phyloP scores from a whole-genome alignment of 1,139 yeast species.

The Pichia sp. region DNA sequence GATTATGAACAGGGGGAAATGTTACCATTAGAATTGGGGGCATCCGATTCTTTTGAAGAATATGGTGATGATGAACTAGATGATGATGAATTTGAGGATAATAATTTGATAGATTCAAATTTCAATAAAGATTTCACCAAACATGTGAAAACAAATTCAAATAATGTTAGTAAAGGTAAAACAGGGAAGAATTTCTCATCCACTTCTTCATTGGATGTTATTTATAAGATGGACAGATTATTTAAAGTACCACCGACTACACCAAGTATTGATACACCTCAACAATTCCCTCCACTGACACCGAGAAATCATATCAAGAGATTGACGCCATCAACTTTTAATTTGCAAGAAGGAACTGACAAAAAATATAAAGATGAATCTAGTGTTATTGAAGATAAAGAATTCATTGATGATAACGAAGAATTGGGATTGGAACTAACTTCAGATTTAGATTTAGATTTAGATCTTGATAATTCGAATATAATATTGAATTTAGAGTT shows the following conservation, averaged over 20 bases:
- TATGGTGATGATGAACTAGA: slow-evolving; percentile 18
- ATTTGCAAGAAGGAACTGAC: slow-evolving; percentile 6
- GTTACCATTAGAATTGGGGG: slow-evolving; percentile 25
- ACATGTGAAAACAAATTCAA: no score
- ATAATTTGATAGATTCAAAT: no score
- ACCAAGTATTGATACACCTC: slow-evolving; percentile 11
- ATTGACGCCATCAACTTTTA: slow-evolving; percentile 18
- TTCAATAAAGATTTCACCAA: neutral
- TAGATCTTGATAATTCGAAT: neutral
- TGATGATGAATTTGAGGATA: slow-evolving; percentile 11
- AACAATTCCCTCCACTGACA: slow-evolving; percentile 7
- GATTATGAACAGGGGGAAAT: slow-evolving; percentile 22
- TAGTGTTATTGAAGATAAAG: neutral
- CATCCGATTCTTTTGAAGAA: slow-evolving; percentile 21
- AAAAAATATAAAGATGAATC: neutral
- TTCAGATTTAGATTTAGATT: neutral
- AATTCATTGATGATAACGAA: neutral
- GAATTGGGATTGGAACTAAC: neutral
- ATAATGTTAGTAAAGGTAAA: neutral
- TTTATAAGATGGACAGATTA: slow-evolving; percentile 24
- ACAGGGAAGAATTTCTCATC: slow-evolving; percentile 8
- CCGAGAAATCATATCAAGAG: slow-evolving; percentile 23
- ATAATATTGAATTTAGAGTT: neutral
- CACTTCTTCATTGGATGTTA: slow-evolving; percentile 24
- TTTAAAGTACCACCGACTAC: slow-evolving; percentile 17